A percentile compares a stretch with the other conserved stretches of the same genome.
Evolutionary conservation across 345 rosid species (phyloP).

Genomic region (Erysimum cheiranthoides): DNA sequence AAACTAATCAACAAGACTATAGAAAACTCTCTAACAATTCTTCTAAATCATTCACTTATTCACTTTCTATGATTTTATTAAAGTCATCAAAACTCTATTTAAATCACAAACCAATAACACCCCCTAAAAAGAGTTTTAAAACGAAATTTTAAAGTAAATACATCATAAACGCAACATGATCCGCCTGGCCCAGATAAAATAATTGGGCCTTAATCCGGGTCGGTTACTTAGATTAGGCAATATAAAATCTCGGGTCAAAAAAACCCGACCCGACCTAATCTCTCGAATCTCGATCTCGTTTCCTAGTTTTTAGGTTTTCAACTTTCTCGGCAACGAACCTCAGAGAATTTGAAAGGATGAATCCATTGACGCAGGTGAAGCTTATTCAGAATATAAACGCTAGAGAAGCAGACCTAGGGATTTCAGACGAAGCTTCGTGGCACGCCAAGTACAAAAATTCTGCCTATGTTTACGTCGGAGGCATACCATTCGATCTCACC

Average conservation of each 20-base stretch:
- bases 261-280: conserved; percentile 24
- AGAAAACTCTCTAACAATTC: no score
- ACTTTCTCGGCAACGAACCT: conserved; percentile 5
- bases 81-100: no score
- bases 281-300: not conserved
- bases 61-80: no score
- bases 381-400: conserved; percentile 75
- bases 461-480: conserved; percentile 80
- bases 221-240: not conserved
- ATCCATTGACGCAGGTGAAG: conserved; percentile 85
- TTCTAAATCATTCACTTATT: no score
- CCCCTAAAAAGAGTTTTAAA: no score
- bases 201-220: conserved; percentile 19
- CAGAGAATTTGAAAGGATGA: conserved; percentile 51
- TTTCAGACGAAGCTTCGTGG: conserved; percentile 92
- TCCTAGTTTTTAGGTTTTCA: conserved; percentile 6
- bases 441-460: conserved; percentile 92
- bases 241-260: not conserved
- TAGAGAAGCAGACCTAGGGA: conserved; percentile 78
- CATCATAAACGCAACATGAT: no score
- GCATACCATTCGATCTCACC: conserved; percentile 89
- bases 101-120: no score
- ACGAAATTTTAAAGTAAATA: no score
- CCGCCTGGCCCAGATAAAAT: not conserved
- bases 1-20: no score